Evolutionary conservation across 768 basidiomycete species (phyloP).

Genomic region (Tephrocybe sp.): DNA sequence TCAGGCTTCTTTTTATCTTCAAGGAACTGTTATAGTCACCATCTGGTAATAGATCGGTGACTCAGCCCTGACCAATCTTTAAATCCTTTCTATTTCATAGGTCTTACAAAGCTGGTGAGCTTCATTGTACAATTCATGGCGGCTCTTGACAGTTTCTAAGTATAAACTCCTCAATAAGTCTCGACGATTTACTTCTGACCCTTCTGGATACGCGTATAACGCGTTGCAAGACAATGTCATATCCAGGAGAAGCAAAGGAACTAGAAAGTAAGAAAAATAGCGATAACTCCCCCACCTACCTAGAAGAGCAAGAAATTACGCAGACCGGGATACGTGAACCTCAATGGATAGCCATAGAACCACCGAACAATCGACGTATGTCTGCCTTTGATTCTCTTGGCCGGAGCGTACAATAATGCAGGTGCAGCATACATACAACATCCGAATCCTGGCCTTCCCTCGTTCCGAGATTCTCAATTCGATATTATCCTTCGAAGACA

Average conservation of each 20-base stretch:
- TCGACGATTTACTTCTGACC: no score
- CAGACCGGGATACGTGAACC: not conserved
- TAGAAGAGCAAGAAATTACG: conserved; percentile 5
- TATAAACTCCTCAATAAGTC: not conserved
- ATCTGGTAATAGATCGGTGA: no score
- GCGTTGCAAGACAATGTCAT: not conserved
- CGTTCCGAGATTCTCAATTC: conserved; percentile 49
- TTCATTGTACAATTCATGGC: no score
- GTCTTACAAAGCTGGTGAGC: no score
- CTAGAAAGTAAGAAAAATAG: not conserved
- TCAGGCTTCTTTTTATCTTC: no score
- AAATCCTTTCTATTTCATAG: no score
- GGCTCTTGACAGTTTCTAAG: conserved; percentile 31
- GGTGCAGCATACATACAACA: not conserved
- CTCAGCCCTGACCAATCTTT: no score
- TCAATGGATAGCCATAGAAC: conserved; percentile 27
- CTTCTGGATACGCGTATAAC: no score
- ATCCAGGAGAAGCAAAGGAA: not conserved
- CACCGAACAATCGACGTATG: conserved; percentile 15
- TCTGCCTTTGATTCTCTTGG: not conserved
- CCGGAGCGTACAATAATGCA: not conserved
- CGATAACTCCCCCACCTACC: not conserved
- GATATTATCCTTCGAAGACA: conserved; percentile 63
- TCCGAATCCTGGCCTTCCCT: conserved; percentile 22
- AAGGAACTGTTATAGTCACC: no score